Conservation (phyloP, 2,329 filamentous ascomycete species). For the Mycosphaerella sp. region DNA sequence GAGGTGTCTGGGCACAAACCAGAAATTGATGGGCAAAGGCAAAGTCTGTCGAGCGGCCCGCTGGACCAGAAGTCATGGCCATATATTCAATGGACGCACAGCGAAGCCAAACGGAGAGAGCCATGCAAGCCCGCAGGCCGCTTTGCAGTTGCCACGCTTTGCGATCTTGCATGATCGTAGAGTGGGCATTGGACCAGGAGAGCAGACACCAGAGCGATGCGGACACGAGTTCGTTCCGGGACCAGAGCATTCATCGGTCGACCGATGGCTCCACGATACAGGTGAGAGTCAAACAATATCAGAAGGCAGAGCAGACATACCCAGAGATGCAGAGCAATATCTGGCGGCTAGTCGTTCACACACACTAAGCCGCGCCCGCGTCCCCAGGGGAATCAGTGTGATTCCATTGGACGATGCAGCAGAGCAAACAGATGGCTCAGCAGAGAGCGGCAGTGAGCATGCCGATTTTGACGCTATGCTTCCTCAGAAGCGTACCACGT, state of each 20-base stretch:
- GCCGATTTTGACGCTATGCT: constrained; percentile 7
- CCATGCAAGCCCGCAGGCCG: background rate
- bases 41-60: constrained; percentile 22
- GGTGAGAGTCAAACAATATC: constrained; percentile 20
- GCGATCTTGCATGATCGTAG: constrained; percentile 6
- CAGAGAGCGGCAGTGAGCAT: constrained; percentile 6
- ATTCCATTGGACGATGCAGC: background rate
- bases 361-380: constrained; percentile 14
- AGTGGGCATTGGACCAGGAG: background rate
- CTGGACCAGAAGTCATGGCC: constrained; percentile 7
- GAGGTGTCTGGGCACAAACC: constrained; percentile 13
- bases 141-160: constrained; percentile 15
- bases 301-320: constrained; percentile 16
- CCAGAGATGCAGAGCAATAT: constrained; percentile 22
- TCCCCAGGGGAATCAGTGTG: constrained; percentile 16
- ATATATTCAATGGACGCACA: constrained; percentile 26
- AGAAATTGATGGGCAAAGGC: constrained; percentile 10
- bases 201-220: background rate
- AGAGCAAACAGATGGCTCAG: constrained; percentile 6
- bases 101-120: constrained; percentile 10
- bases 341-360: constrained; percentile 13
- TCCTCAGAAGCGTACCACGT: background rate
- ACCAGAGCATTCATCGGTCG: constrained; percentile 13
- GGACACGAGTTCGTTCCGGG: constrained; percentile 16
- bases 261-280: constrained; percentile 26